phyloP scores from a whole-genome alignment of 1,284 basidiomycete genomes.

The Naganishia cerealis region DNA sequence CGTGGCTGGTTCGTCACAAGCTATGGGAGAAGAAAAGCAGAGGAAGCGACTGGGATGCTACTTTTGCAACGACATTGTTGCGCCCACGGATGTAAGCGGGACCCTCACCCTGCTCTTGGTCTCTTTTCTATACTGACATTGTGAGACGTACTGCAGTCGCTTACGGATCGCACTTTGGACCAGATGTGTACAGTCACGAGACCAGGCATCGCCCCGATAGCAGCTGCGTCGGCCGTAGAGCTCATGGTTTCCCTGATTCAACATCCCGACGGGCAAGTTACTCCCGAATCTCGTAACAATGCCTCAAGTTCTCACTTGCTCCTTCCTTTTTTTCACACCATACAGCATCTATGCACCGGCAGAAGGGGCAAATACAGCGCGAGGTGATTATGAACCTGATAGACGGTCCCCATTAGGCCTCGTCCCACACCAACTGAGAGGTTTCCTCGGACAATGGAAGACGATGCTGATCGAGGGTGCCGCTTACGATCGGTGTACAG shows the following conservation, averaged over 20 bases:
- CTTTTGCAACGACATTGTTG: conserved; percentile 97
- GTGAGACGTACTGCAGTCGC: conserved; percentile 61
- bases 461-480: conserved; percentile 79
- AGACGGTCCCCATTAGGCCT: conserved; percentile 68
- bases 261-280: conserved; percentile 76
- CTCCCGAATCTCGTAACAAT: background rate
- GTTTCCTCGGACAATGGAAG: conserved; percentile 81
- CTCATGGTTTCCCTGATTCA: conserved; percentile 84
- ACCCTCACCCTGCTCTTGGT: background rate
- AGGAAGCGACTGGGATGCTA: conserved; percentile 75
- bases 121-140: background rate
- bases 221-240: conserved; percentile 87
- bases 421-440: conserved; percentile 91
- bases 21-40: conserved; percentile 16
- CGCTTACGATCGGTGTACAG: conserved; percentile 85
- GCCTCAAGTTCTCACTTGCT: background rate
- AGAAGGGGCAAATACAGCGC: conserved; percentile 40
- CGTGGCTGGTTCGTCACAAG: conserved; percentile 44
- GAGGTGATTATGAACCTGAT: conserved; percentile 39
- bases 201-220: conserved; percentile 91
- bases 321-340: background rate
- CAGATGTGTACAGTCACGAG: conserved; percentile 99
- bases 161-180: conserved; percentile 90
- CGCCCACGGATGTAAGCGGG: conserved; percentile 79
- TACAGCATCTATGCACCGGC: conserved; percentile 67